These are phyloP conservation scores for Xerocomus potaroensis DNA, from an alignment of 768 basidiomycete genomes.

Conservation along the genomic window DNA sequence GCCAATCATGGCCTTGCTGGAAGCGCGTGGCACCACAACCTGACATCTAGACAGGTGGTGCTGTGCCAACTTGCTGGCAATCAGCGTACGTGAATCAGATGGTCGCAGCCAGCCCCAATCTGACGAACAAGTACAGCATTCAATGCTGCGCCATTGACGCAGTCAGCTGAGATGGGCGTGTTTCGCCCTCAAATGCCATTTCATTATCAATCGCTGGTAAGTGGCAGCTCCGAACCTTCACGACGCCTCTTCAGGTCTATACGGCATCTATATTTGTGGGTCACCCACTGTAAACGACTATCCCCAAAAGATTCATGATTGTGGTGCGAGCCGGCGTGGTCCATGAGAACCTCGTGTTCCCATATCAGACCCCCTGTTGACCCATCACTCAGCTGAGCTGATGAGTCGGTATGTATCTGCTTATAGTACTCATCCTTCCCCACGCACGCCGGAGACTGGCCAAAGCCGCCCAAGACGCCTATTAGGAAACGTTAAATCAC, in stretches of 20 bases:
- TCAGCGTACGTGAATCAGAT: slow-evolving; percentile 20
- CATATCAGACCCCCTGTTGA: slow-evolving; percentile 13
- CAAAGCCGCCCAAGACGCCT: slow-evolving; percentile 4
- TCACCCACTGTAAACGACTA: slow-evolving; percentile 2
- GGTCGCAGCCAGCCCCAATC: slow-evolving; percentile 8
- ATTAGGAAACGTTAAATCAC: slow-evolving; percentile 24
- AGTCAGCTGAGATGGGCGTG: slow-evolving; percentile 20
- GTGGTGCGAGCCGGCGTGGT: background rate
- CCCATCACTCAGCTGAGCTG: slow-evolving; percentile 6
- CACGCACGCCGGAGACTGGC: slow-evolving; percentile 18
- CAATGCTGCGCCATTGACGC: slow-evolving; percentile 11
- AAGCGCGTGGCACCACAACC: slow-evolving; percentile 15
- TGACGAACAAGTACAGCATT: slow-evolving; percentile 8
- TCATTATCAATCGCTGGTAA: slow-evolving; percentile 8
- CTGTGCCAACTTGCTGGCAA: slow-evolving; percentile 10
- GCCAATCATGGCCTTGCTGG: slow-evolving; percentile 16
- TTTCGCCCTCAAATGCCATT: slow-evolving; percentile 11
- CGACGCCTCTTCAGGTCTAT: slow-evolving; percentile 16
- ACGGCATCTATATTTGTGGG: slow-evolving; percentile 19
- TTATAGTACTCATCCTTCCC: slow-evolving; percentile 5
- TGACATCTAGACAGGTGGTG: slow-evolving; percentile 14
- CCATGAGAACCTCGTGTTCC: slow-evolving; percentile 15
- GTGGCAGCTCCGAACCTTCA: slow-evolving; percentile 19
- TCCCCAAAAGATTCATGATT: slow-evolving; percentile 15
- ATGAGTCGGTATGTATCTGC: slow-evolving; percentile 4